Percentiles rank a stretch among this genome's conserved stretches.
Evolutionary conservation across 202 grass and related monocot genomes (phyloP).

Genomic region (Schoenoplectus triqueter): DNA sequence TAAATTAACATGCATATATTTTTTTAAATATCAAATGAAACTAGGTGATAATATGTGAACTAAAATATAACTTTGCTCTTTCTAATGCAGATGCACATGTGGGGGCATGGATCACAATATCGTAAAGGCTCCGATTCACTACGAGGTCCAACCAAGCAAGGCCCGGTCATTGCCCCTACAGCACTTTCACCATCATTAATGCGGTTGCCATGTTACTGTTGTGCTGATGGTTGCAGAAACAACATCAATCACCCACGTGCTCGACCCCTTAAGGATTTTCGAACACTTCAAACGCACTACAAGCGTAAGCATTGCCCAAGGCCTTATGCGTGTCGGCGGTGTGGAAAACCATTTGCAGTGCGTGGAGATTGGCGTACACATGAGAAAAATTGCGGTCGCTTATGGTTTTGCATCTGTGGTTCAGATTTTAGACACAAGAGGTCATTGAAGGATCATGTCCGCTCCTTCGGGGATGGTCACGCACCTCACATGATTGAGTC

Average conservation of each 20-base stretch:
- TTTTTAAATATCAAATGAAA: not conserved
- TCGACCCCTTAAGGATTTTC: slow-evolving; percentile 92
- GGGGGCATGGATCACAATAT: slow-evolving; percentile 98
- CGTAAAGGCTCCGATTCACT: slow-evolving; percentile 89
- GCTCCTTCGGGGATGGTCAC: slow-evolving; percentile 74
- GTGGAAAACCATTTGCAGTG: slow-evolving; percentile 85
- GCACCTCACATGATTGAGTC: slow-evolving; percentile 87
- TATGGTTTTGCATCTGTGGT: slow-evolving; percentile 91
- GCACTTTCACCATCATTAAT: slow-evolving; percentile 73
- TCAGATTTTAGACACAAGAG: slow-evolving; percentile 90
- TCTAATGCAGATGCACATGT: slow-evolving; percentile 88
- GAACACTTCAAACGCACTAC: slow-evolving; percentile 98
- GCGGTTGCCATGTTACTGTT: slow-evolving; percentile 94
- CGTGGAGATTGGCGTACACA: slow-evolving; percentile 86
- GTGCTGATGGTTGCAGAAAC: slow-evolving; percentile 87
- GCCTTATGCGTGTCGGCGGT: slow-evolving; percentile 81
- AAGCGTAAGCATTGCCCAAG: slow-evolving; percentile 84
- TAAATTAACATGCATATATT: no score
- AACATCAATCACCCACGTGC: slow-evolving; percentile 90
- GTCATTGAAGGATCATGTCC: slow-evolving; percentile 77
- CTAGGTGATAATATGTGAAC: not conserved
- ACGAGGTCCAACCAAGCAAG: slow-evolving; percentile 50
- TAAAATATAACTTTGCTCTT: slow-evolving; percentile 11
- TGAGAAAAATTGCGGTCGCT: slow-evolving; percentile 82
- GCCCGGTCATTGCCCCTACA: slow-evolving; percentile 26